A percentile compares a stretch with the other conserved stretches of the same genome.
These are phyloP conservation scores for Ustilago trichophora DNA, from an alignment of 1,284 basidiomycete species.

Conservation along the genomic window DNA sequence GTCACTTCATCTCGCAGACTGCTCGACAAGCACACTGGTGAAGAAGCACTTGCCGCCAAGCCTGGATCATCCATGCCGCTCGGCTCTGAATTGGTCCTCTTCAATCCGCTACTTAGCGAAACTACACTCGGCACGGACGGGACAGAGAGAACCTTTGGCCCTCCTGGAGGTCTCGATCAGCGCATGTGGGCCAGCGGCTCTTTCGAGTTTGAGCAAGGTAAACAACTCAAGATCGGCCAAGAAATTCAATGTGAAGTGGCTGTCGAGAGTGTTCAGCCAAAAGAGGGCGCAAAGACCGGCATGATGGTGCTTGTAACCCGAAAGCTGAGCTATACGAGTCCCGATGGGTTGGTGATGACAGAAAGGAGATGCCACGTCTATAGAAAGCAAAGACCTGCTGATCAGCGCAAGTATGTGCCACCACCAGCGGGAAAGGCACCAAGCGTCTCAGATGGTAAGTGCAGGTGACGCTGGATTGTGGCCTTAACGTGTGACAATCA, in stretches of 20 bases:
- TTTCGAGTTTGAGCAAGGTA: constrained; percentile 26
- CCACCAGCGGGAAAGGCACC: constrained; percentile 6
- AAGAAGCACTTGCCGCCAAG: constrained; percentile 6
- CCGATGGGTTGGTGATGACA: constrained; percentile 15
- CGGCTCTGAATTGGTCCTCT: constrained; percentile 34
- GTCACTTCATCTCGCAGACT: constrained; percentile 6
- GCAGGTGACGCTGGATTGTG: too few species aligned
- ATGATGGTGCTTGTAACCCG: constrained; percentile 41
- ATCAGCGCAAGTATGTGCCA: constrained; percentile 19
- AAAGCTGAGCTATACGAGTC: constrained; percentile 17
- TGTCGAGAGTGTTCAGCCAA: constrained; percentile 28
- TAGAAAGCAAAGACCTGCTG: constrained; percentile 20
- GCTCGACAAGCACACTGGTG: constrained; percentile 17
- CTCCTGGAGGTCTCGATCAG: constrained; percentile 40
- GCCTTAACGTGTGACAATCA: too few species aligned
- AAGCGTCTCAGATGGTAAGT: constrained; percentile 15
- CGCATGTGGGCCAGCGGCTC: constrained; percentile 49
- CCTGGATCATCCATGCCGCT: constrained; percentile 11
- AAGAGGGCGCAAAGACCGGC: constrained; percentile 38
- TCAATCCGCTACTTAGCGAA: constrained; percentile 42
- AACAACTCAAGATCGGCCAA: constrained; percentile 21
- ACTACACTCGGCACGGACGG: constrained; percentile 18
- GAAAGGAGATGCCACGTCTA: constrained; percentile 42
- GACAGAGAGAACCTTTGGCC: constrained; percentile 36
- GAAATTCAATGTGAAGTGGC: constrained; percentile 19